These are phyloP conservation scores for Trichoderma hamatum DNA, from an alignment of 2,329 filamentous ascomycete species.

Conservation along the genomic window DNA sequence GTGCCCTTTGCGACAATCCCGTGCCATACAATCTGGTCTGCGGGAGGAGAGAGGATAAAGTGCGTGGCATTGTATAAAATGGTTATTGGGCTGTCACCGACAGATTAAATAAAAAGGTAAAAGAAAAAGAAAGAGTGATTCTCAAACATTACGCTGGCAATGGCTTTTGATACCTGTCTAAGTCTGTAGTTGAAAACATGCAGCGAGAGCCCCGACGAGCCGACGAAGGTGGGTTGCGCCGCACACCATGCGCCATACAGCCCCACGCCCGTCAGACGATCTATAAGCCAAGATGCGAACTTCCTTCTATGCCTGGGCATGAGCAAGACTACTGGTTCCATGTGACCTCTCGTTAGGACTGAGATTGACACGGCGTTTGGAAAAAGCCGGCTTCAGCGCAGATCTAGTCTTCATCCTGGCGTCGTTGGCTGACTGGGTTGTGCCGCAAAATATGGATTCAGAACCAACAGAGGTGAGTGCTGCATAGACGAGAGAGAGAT, in stretches of 20 bases:
- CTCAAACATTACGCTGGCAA: background rate
- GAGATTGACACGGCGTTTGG: background rate
- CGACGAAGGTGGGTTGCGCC: conserved; percentile 4
- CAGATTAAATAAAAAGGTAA: conserved; percentile 3
- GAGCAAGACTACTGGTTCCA: background rate
- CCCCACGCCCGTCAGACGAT: conserved; percentile 14
- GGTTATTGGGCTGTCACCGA: background rate
- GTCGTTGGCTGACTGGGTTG: background rate
- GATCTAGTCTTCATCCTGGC: background rate
- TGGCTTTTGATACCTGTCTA: background rate
- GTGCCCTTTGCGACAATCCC: conserved; percentile 37
- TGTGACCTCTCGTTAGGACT: conserved; percentile 6
- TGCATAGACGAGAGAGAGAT: background rate
- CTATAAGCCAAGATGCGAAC: conserved; percentile 16
- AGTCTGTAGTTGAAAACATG: background rate
- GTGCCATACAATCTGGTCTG: conserved; percentile 44
- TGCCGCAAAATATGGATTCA: background rate
- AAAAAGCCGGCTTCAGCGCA: background rate
- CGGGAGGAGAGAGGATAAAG: conserved; percentile 38
- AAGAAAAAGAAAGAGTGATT: background rate
- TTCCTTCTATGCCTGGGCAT: conserved; percentile 1
- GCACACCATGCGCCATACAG: background rate
- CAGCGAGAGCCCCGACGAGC: conserved; percentile 19
- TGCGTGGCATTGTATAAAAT: conserved; percentile 41
- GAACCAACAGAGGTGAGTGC: background rate